Evolutionary conservation across 306 rosid genomes (phyloP), one percentile per base, ranked within the genome.

Genomic region (Lablab purpureus): DNA sequence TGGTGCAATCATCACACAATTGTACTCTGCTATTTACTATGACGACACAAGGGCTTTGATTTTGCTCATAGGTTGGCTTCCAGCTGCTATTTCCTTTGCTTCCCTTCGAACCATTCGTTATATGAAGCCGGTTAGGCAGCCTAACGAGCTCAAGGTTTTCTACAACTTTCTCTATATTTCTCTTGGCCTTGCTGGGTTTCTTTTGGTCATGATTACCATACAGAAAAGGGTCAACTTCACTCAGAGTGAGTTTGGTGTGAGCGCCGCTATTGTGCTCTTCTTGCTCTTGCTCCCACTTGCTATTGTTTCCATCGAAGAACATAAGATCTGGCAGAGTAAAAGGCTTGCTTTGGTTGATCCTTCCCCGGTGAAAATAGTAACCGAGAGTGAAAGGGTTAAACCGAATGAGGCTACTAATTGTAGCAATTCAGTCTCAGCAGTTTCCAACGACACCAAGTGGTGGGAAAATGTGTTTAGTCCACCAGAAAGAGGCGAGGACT

Each of bases 21-120:
- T 93, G 0, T 93, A 91, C 72, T 84, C 71, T 1, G 91, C 98
- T 5, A 72, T 88, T 34, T 93, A 93, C n/a, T 94, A 81, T 1
- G 64, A 87, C 11, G 90, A 93, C 62, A 66, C 90, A 0, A 88
- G 82, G n/a, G 81, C 85, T 37, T 77, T 91, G 80, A 85, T 90
- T 63, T 58, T 91, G 69, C 66, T 93, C 32, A 84, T 89, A 0
- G 93, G 89, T 3, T 93, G 97, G 98, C 89, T 93, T 40, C 98
- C 98, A 0, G 85, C 92, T 0, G 94, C 85, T 17, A 60, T 87
- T 3, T 87, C 97, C 12, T 87, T 91, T 1, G 73, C 21, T 46
- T 93, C 86, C 64, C 75, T 91, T 0, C 72, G 82, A 15, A 88
- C 92, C 21, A 52, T 91, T 41, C 82, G 93, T 0, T 69, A 74